Base-by-base conservation (phyloP, 2,329 filamentous ascomycete species). In the Phialophora verrucosa region DNA sequence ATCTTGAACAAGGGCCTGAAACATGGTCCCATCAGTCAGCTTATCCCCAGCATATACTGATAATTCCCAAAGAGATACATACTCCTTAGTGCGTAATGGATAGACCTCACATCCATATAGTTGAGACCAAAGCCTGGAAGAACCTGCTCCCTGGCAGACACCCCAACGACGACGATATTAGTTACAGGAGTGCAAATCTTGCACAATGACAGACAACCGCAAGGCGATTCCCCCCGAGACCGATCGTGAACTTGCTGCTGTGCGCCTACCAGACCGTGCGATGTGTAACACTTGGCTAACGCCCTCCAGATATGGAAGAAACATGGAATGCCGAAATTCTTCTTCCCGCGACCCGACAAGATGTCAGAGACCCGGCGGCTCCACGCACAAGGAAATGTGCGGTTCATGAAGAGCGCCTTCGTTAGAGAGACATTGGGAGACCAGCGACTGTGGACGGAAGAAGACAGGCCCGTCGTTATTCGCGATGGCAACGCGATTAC, bases 321-420 rank as follows among this genome's bases (percentile, higher is more conserved):
- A 42, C 32, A 42, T 17, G 64, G 67, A 8, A 47, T 53, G 49
- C 67, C 64, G 2, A 66, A 66, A 56, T 57, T 62, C 51, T 67
- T 66, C 58, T 56, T 66, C 11, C 67, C 67, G 4, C 42, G 56
- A 23, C n/a, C 31, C 2, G 64, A 69, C 20, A 50, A 62, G 38
- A 66, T 69, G 50, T 51, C 56, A 17, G 44, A 51, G n/a, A 63
- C 50, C 44, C 60, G 67, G 17, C 56, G 29, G 1, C 27, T 66
- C 7, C 61, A 55, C 12, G 61, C 64, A 3, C 31, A 31, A 38
- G 64, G 64, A 5, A 62, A 44, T 10, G 44, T 47, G 1, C 67
- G 67, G 5, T 69, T 69, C 58, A 66, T 66, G 64, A 61, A 69
- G 32, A 69, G 64, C 54, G 32, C 60, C 25, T 69, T 69, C 35